Conservation (phyloP, 345 rosid species). For the Syzygium jambos region DNA sequence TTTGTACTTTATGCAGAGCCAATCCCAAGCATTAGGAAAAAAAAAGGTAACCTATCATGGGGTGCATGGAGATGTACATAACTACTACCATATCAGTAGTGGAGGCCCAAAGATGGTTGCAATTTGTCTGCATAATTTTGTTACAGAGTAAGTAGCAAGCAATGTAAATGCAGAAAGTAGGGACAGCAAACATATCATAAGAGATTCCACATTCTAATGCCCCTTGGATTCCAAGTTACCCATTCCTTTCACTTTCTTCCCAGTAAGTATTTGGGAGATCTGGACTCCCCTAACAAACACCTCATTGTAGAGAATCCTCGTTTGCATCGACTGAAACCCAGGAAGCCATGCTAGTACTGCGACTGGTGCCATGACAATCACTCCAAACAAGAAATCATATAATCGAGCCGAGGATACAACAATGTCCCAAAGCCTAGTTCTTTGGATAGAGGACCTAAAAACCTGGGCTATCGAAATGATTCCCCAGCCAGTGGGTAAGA, state of each 20-base stretch:
- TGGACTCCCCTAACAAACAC: background rate
- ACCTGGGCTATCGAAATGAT: slow-evolving; percentile 1
- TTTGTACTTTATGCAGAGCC: background rate
- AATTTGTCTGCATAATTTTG: background rate
- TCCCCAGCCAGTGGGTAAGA: slow-evolving; percentile 4
- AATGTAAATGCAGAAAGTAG: background rate
- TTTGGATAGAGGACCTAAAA: background rate
- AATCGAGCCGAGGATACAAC: background rate
- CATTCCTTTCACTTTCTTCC: background rate
- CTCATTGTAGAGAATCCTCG: background rate
- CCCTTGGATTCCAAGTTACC: background rate
- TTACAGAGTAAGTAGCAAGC: background rate
- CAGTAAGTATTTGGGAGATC: background rate
- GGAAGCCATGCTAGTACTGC: slow-evolving; percentile 4
- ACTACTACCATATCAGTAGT: background rate
- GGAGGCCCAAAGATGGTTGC: background rate
- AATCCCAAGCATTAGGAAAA: background rate
- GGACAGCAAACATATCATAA: background rate
- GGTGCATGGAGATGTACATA: background rate
- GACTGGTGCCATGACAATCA: background rate
- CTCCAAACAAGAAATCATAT: background rate
- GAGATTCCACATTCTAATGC: background rate
- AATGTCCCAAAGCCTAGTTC: background rate
- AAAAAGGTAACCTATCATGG: background rate
- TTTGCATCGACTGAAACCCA: background rate